Percentiles rank a stretch among this genome's conserved stretches.
phyloP scores from a whole-genome alignment of 2,329 filamentous ascomycete genomes.

The Aspergillus hiratsukae region DNA sequence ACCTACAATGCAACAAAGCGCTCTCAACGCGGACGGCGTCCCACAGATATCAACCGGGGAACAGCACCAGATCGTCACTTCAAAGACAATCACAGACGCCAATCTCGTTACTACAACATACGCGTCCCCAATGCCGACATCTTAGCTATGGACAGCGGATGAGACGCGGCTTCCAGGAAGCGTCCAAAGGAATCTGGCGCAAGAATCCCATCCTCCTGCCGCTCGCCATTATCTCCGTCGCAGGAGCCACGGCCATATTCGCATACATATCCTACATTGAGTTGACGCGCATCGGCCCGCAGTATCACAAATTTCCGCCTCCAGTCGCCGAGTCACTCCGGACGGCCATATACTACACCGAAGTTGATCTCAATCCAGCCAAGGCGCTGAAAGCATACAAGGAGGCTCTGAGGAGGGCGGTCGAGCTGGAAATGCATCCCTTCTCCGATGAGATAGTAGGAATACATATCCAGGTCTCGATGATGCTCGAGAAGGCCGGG shows the following conservation, averaged over 20 bases:
- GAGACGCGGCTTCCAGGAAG: slow-evolving; percentile 30
- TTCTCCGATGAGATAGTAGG: slow-evolving; percentile 90
- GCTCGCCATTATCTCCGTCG: slow-evolving; percentile 36
- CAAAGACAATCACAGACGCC: not conserved
- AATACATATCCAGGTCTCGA: slow-evolving; percentile 75
- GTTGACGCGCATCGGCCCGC: slow-evolving; percentile 37
- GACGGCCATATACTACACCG: slow-evolving; percentile 80
- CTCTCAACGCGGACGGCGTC: slow-evolving; percentile 12
- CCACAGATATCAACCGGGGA: slow-evolving; percentile 2
- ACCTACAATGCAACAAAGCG: slow-evolving; percentile 12
- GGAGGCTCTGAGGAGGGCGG: slow-evolving; percentile 68
- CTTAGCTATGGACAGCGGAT: slow-evolving; percentile 28
- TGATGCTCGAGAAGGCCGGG: slow-evolving; percentile 72
- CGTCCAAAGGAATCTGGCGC: slow-evolving; percentile 38
- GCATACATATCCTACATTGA: slow-evolving; percentile 42
- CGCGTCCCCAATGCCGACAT: slow-evolving; percentile 16
- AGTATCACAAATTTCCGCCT: slow-evolving; percentile 41
- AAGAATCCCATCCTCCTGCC: slow-evolving; percentile 42
- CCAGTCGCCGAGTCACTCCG: slow-evolving; percentile 60
- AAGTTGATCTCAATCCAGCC: slow-evolving; percentile 67
- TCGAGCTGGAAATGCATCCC: slow-evolving; percentile 73
- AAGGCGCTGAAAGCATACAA: slow-evolving; percentile 80
- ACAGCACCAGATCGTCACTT: slow-evolving; percentile 1
- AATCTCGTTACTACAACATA: not conserved
- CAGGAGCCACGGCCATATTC: slow-evolving; percentile 32